Evolutionary conservation across 768 basidiomycete genomes (phyloP), one percentile per base, ranked within the genome.

Genomic region (Xanthoconium purpureum): DNA sequence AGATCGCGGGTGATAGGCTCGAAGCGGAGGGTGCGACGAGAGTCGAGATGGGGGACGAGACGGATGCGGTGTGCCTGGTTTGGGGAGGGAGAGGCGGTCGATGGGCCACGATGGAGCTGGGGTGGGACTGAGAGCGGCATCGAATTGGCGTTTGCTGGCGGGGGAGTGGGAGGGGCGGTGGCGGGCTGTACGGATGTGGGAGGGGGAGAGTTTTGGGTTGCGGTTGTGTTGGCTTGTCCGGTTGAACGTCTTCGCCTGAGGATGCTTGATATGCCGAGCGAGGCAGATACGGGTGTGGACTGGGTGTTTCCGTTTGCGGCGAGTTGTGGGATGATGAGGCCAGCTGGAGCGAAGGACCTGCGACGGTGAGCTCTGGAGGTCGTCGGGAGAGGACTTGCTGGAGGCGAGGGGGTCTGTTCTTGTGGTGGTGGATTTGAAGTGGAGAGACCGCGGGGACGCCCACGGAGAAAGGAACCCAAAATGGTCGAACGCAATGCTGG

Each of bases 11-110:
- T 78, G 78, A 98, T 92, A 60, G 95, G 87, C 50, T 98, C 95
- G 75, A 98, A 98, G 59, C 87, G 84, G 20, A 98, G 84, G 2
- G 91, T 89, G 50, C 93, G 86, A 15, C 89, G 83, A 20, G 88
- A 85, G 71, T 98, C 96, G 66, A 98, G 85, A 66, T 98, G 93
- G 13, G 96, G 96, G 11, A 98, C 96, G 51, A 99, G 87, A 17
- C 94, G 88, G 66, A 98, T 91, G 59, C 91, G 89, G 66, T 91
- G 87, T 6, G 78, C 60, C 9, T 73, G 71, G 24, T 52, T 52
- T n/a, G 59, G 66, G 61, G 7, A 18, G 0, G 63, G 44, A 2
- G 67, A 61, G 6, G 61, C 10, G 29, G 63, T 62, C 44, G 66
- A 62, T 17, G 44, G 48, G 47, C 63, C 53, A 44, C 60, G 62